Evolutionary conservation across 2,329 filamentous ascomycete genomes (phyloP), one percentile per base, ranked within the genome.

Genomic region (Myriosclerotinia duriaeana): DNA sequence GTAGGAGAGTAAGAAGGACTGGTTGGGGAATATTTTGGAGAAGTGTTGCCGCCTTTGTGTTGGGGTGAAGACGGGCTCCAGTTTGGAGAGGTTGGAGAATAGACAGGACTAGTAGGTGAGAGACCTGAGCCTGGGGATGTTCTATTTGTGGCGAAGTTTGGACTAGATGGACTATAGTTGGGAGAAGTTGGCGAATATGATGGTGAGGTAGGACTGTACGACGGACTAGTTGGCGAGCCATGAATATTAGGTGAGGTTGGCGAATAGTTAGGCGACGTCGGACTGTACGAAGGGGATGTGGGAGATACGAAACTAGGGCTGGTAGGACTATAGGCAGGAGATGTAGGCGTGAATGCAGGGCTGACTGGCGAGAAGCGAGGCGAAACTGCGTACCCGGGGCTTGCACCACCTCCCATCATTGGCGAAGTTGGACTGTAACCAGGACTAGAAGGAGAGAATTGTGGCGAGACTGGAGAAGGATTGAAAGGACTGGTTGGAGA

Each of bases 241-340:
- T 65, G 69, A 74, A 77, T 53, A 55, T 68, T 70, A 20, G 74
- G 74, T n/a, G 72, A 74, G 9, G 74, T 74, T 12, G 74, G 74
- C 22, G 72, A 75, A 56, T 74, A 75, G 22, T 66, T 73, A 56
- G 79, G 79, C 14, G 78, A 84, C 72, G 68, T 87, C 85, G 40
- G 91, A 65, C 72, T 74, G 52, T 73, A 74, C 11, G 91, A 92
- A 53, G 92, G 92, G 70, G 91, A 95, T 46, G 89, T 95, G 78
- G 71, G 82, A 78, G 66, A 80, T 78, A 74, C 72, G 40, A 75
- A 75, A n/a, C 72, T 73, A 20, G 76, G 76, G 59, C 72, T 75
- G 7, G 76, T 77, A 22, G 76, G 75, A 30, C 74, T 76, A 64
- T 76, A 77, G 5, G 72, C 73, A 64, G 75, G 75, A 38, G 74